Conservation (phyloP, 2,329 filamentous ascomycete genomes). For the Aspergillus sp. region DNA sequence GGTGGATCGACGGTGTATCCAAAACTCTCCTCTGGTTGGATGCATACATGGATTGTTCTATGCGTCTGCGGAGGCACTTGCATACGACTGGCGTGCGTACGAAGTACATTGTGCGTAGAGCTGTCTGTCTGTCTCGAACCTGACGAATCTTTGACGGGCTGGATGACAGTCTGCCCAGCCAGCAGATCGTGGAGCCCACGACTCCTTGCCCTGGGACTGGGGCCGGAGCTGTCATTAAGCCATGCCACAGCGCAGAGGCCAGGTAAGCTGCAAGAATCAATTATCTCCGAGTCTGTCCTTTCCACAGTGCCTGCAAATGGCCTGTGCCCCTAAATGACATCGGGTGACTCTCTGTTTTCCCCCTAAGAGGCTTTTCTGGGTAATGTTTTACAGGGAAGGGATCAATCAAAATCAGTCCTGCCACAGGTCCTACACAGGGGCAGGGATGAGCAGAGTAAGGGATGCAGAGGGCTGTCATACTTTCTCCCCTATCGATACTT, state of each 20-base stretch:
- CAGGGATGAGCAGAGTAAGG: slow-evolving; percentile 15
- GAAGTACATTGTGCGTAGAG: neutral
- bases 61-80: slow-evolving; percentile 5
- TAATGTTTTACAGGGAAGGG: neutral
- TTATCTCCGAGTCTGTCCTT: slow-evolving; percentile 1
- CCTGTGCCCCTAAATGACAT: slow-evolving; percentile 1
- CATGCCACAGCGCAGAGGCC: slow-evolving; percentile 3
- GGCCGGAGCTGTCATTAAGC: slow-evolving; percentile 10
- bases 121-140: neutral
- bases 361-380: neutral
- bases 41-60: slow-evolving; percentile 7
- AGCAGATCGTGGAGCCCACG: slow-evolving; percentile 14
- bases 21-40: slow-evolving; percentile 17
- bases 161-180: slow-evolving; percentile 5
- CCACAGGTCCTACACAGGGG: neutral
- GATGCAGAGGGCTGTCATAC: slow-evolving; percentile 7
- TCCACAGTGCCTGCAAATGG: neutral
- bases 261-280: slow-evolving; percentile 5
- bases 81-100: neutral
- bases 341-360: neutral
- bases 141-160: neutral
- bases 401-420: neutral
- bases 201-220: slow-evolving; percentile 3
- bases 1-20: slow-evolving; percentile 20
- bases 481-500: neutral